These are phyloP conservation scores for Phytopythium montanum DNA, from an alignment of 352 stramenopile species.

Conservation along the genomic window DNA sequence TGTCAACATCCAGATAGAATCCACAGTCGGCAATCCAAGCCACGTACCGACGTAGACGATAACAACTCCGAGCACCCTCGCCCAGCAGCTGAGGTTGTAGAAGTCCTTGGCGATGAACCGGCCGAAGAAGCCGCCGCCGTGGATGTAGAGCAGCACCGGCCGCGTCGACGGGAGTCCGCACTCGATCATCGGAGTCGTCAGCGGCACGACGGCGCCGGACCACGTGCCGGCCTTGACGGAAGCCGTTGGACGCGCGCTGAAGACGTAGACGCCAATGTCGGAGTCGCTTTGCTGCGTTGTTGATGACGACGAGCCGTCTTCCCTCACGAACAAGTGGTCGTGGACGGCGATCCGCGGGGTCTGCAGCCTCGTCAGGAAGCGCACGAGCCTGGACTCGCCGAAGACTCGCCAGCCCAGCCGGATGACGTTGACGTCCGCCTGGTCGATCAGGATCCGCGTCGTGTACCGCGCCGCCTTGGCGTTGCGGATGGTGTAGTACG, in stretches of 20 bases:
- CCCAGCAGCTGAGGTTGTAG: constrained; percentile 73
- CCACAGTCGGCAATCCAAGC: constrained; percentile 1
- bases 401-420: constrained; percentile 82
- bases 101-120: constrained; percentile 87
- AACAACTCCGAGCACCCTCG: constrained; percentile 57
- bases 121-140: constrained; percentile 85
- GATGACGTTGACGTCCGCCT: constrained; percentile 82
- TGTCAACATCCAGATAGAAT: neutral
- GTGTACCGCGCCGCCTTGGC: constrained; percentile 67
- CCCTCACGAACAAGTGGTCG: constrained; percentile 57
- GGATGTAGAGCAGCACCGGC: constrained; percentile 83
- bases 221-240: constrained; percentile 70
- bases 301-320: constrained; percentile 33
- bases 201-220: constrained; percentile 40
- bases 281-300: constrained; percentile 28
- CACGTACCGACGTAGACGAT: constrained; percentile 85
- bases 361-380: constrained; percentile 59
- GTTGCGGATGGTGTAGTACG: constrained; percentile 82
- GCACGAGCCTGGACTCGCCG: constrained; percentile 73
- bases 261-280: constrained; percentile 73
- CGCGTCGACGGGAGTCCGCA: constrained; percentile 63
- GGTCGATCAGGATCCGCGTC: constrained; percentile 76
- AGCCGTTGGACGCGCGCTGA: constrained; percentile 58
- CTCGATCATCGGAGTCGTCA: constrained; percentile 63
- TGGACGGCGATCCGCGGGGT: constrained; percentile 62